Evolutionary conservation across 768 basidiomycete species (phyloP).

Genomic region (Tulasnella calospora): DNA sequence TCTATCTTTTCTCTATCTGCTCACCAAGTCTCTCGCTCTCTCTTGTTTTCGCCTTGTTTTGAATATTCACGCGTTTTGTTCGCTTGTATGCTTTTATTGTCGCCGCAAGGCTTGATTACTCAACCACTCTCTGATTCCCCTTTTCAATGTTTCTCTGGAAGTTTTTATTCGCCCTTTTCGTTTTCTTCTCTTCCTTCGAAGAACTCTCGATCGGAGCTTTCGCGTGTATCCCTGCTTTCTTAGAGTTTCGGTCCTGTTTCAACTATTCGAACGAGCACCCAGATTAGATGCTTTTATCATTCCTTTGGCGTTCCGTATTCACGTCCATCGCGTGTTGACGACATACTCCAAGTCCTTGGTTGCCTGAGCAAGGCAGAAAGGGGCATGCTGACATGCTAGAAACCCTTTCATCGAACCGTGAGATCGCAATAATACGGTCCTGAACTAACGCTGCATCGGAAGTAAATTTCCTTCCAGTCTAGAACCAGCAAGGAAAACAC

Average conservation of each 20-base stretch:
- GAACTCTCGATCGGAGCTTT: background rate
- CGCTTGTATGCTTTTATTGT: too few relatives aligned
- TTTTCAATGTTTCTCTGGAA: too few relatives aligned
- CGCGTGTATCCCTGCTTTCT: background rate
- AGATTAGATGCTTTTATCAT: background rate
- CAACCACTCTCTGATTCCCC: too few relatives aligned
- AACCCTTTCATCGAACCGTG: background rate
- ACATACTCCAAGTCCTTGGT: background rate
- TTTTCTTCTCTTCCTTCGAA: background rate
- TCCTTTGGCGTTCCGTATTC: background rate
- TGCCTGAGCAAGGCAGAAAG: background rate
- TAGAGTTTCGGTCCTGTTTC: background rate
- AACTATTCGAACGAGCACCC: background rate
- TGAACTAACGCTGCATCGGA: constrained; percentile 8
- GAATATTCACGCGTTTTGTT: too few relatives aligned
- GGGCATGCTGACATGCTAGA: background rate
- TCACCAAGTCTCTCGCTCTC: too few relatives aligned
- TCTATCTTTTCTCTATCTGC: too few relatives aligned
- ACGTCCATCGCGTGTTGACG: background rate
- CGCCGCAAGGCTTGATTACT: too few relatives aligned
- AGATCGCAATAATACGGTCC: background rate
- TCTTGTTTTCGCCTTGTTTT: too few relatives aligned
- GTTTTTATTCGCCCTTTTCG: too few relatives aligned
- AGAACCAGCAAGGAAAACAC: background rate
- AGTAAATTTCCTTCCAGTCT: constrained; percentile 8